Base-by-base conservation (phyloP, 1,139 yeast genomes). In the Zygoascus sp. region DNA sequence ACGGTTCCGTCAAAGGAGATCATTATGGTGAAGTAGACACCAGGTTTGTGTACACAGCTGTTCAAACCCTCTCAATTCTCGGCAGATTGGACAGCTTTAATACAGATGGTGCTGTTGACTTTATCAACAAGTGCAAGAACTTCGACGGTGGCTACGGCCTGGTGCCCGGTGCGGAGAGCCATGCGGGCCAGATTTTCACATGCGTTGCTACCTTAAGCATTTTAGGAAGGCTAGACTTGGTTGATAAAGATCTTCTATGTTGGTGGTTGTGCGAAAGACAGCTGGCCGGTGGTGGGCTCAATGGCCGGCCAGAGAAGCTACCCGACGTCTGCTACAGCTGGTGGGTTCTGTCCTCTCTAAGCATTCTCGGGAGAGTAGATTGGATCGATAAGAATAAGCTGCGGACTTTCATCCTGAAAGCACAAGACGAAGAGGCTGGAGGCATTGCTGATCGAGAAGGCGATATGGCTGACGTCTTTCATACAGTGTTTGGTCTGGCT, bases 261-360 rank as follows among this genome's bases (percentile, higher is more conserved):
- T 80, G 85, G 77, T 92, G 98, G 97, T 72, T 92, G 17, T 77
- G 92, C 58, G 97, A 92, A 62, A 72, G 99, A 47, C 99, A 92
- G 64, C 76, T 87, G n/a, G 81, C 81, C 2, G 74, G 75, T 21
- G 99, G 99, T 5, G 99, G 99, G 0, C 72, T 92, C 47, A 92
- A 92, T 62, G 99, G 99, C 0, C 76, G 99, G 43, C 98, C 98
- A 0, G 96, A 94, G 54, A 92, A 92, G 63, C 69, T 90, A 21
- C 97, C 97, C 0, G 99, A 92, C 65, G 96, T 87, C 13, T 92
- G 99, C 63, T 92, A 92, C 63, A 82, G 94, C 60, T 94, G 97
- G 97, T 92, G 98, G 98, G 96, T 89, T 5, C 66, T 90, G 37
- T 83, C 96, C 0, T 77, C 92, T 1, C 68, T 92, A 44, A 77